Evolutionary conservation across 805 yeast species (phyloP).

Genomic region (Dipodascus geniculatus): DNA sequence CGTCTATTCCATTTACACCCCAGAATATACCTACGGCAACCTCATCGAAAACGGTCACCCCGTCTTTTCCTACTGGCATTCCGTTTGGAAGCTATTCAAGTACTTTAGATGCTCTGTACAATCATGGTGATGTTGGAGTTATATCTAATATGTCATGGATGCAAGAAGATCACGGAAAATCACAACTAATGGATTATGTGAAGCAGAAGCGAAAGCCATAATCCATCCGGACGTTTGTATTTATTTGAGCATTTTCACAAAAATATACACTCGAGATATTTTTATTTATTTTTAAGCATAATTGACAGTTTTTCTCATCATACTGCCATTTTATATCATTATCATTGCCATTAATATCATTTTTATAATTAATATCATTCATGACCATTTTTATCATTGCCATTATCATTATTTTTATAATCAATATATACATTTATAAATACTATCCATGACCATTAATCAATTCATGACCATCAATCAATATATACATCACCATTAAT

Average conservation of each 20-base stretch:
- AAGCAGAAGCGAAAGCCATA: neutral
- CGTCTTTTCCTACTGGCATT: neutral
- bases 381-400: neutral
- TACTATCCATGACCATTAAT: too few species aligned
- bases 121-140: neutral
- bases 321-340: neutral
- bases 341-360: neutral
- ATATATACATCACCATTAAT: too few species aligned
- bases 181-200: neutral
- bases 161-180: neutral
- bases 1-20: neutral
- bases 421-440: neutral
- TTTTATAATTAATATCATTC: neutral
- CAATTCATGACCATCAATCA: too few species aligned
- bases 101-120: neutral
- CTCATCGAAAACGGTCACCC: neutral
- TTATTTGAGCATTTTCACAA: neutral
- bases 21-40: neutral
- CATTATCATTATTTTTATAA: neutral
- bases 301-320: too few species aligned
- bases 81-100: neutral
- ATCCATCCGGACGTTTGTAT: too few species aligned
- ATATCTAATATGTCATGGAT: conserved; percentile 1
- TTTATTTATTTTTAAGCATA: neutral
- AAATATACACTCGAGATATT: neutral